These are phyloP conservation scores for Phytophthora syringae DNA, from an alignment of 352 stramenopile genomes.

Conservation along the genomic window DNA sequence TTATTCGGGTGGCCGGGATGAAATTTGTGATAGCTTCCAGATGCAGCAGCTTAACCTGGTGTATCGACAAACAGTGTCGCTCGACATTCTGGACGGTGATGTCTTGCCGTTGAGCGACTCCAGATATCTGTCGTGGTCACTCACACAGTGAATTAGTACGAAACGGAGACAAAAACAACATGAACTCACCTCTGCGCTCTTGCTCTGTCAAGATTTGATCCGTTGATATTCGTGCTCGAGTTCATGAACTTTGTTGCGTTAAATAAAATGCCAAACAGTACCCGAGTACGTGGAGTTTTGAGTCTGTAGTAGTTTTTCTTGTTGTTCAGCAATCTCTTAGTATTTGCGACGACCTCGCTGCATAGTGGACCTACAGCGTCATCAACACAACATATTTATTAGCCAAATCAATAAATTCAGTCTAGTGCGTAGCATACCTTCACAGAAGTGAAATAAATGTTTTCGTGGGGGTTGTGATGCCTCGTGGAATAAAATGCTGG, in stretches of 20 bases:
- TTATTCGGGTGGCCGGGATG: neutral
- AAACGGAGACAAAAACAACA: no score
- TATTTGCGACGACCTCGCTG: neutral
- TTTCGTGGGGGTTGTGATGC: neutral
- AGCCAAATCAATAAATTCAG: no score
- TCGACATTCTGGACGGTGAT: constrained; percentile 1
- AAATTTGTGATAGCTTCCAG: neutral
- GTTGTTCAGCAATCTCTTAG: constrained; percentile 3
- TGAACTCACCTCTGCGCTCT: constrained; percentile 2
- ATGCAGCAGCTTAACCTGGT: constrained; percentile 8
- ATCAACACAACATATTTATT: neutral
- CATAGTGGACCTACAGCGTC: neutral
- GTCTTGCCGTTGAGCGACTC: constrained; percentile 1
- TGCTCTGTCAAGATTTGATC: neutral
- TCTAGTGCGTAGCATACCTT: constrained; percentile 1
- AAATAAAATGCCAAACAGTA: constrained; percentile 10
- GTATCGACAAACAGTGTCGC: constrained; percentile 12
- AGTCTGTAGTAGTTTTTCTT: constrained; percentile 19
- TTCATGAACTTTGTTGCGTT: constrained; percentile 17
- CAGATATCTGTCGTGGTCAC: constrained; percentile 6
- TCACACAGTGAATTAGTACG: no score
- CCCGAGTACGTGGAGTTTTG: neutral
- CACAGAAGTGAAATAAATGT: constrained; percentile 6
- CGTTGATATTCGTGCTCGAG: constrained; percentile 7
- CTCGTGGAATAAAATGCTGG: constrained; percentile 9